Percentiles rank a stretch among this genome's conserved stretches.
These are phyloP conservation scores for Psilocybe cyanescens DNA, from an alignment of 768 basidiomycete genomes.

Conservation along the genomic window DNA sequence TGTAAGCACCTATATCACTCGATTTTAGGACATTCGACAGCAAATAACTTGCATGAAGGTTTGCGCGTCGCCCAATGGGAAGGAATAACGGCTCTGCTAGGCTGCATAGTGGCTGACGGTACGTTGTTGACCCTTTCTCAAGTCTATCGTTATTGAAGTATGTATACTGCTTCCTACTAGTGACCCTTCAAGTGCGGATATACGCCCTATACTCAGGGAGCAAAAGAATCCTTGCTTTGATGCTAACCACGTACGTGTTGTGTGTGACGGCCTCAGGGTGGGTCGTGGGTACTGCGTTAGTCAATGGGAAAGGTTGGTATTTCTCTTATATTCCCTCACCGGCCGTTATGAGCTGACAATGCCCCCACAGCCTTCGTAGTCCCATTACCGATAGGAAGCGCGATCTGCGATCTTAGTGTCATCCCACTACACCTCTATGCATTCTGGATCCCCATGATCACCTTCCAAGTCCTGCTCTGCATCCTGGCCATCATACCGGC, in stretches of 20 bases:
- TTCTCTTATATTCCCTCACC: background rate
- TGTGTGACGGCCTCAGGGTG: slow-evolving; percentile 1
- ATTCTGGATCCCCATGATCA: slow-evolving; percentile 1
- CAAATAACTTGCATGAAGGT: too few species aligned
- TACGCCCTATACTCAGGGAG: background rate
- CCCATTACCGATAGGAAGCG: background rate
- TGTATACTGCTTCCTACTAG: background rate
- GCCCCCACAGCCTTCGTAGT: background rate
- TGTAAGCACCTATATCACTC: too few species aligned
- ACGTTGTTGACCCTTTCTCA: too few species aligned
- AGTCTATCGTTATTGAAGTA: background rate
- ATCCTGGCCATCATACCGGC: background rate
- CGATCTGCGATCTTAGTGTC: background rate
- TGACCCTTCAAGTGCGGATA: slow-evolving; percentile 1
- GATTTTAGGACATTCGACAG: too few species aligned
- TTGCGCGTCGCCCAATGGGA: background rate
- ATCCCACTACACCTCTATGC: background rate
- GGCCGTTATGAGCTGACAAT: background rate
- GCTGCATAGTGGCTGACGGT: slow-evolving; percentile 1
- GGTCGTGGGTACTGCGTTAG: background rate
- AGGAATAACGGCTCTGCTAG: background rate
- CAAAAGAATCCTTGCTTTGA: too few species aligned
- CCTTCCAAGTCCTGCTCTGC: background rate
- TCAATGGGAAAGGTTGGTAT: background rate
- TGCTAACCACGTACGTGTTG: background rate